Evolutionary conservation across 371 early-diverging fungal species (phyloP).

Genomic region (Zancudomyces culisetae): DNA sequence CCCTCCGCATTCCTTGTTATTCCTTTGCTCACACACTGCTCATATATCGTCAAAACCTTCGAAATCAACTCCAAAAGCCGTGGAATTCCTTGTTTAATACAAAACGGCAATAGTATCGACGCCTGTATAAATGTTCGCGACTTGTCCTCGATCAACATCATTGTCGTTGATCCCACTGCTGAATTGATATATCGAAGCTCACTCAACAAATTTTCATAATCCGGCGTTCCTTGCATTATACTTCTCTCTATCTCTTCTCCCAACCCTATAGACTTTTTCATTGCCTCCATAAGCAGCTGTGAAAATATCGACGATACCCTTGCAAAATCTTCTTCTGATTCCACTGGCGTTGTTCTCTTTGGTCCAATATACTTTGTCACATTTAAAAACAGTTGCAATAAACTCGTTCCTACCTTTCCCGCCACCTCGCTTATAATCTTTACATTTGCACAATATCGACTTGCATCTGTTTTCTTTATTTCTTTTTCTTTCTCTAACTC

Average conservation of each 20-base stretch:
- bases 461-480: too few relatives aligned
- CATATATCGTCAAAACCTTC: neutral
- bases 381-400: neutral
- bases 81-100: neutral
- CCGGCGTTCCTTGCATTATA: too few relatives aligned
- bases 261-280: neutral
- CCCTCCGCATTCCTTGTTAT: neutral
- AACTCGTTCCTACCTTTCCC: neutral
- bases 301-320: neutral
- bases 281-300: neutral
- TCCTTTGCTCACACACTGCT: neutral
- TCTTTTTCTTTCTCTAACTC: neutral
- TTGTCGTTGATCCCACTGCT: neutral
- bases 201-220: neutral
- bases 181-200: conserved; percentile 1
- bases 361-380: neutral
- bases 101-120: conserved; percentile 2
- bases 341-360: neutral
- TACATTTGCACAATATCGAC: too few relatives aligned
- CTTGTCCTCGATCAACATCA: conserved; percentile 2
- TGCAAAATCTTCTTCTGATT: neutral
- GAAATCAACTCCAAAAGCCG: neutral
- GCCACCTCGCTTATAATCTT: neutral
- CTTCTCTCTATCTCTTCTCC: neutral
- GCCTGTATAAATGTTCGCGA: neutral